Evolutionary conservation across 768 basidiomycete species (phyloP).

Genomic region (Leccinum incarnatum): DNA sequence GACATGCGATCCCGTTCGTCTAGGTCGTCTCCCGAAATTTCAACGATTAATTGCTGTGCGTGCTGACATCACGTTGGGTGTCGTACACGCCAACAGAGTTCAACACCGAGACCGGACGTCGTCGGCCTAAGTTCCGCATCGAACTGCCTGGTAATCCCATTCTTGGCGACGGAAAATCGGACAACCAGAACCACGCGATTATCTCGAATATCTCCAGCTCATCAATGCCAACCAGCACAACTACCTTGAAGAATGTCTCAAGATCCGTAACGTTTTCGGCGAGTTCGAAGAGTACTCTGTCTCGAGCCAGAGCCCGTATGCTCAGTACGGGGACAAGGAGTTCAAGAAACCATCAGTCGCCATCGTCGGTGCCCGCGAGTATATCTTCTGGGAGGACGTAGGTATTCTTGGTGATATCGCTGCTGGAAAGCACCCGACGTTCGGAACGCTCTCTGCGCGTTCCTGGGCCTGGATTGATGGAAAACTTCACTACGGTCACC

Average conservation of each 20-base stretch:
- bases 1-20: too few relatives aligned
- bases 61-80: too few relatives aligned
- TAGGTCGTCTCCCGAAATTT: too few relatives aligned
- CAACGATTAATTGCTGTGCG: too few relatives aligned
- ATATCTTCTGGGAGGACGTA: conserved; percentile 99
- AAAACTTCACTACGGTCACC: conserved; percentile 98
- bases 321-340: conserved; percentile 84
- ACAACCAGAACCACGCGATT: conserved; percentile 99
- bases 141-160: conserved; percentile 99
- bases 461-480: conserved; percentile 97
- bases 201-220: conserved; percentile 97
- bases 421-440: conserved; percentile 99
- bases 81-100: conserved; percentile 57
- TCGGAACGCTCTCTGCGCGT: conserved; percentile 95
- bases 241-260: conserved; percentile 98
- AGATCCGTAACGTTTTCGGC: conserved; percentile 94
- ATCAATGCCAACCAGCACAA: conserved; percentile 99
- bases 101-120: conserved; percentile 79
- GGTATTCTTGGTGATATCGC: conserved; percentile 98
- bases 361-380: conserved; percentile 99
- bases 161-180: conserved; percentile 97
- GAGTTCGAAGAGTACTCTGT: conserved; percentile 95
- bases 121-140: conserved; percentile 96
- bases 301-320: conserved; percentile 88
- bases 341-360: conserved; percentile 89